Evolutionary conservation across 2,329 filamentous ascomycete genomes (phyloP).

Genomic region (Sporothrix phasma): DNA sequence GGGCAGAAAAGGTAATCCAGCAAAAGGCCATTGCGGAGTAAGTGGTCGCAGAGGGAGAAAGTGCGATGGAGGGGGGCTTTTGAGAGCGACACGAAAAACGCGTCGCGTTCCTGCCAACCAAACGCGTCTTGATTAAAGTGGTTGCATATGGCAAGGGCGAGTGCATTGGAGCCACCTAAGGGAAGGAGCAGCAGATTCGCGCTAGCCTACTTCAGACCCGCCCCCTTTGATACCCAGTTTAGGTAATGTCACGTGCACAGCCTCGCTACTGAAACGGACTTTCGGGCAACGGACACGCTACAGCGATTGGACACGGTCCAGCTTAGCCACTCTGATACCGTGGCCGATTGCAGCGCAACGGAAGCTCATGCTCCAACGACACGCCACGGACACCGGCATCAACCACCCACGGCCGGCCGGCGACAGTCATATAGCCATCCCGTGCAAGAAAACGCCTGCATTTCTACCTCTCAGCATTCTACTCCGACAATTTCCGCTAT

Average conservation of each 20-base stretch:
- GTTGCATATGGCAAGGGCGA: conserved; percentile 14
- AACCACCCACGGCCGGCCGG: background rate
- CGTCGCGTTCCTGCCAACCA: conserved; percentile 17
- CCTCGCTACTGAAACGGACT: background rate
- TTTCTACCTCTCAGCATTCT: background rate
- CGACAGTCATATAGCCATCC: background rate
- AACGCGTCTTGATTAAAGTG: conserved; percentile 21
- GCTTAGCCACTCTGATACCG: background rate
- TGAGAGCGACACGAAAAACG: conserved; percentile 14
- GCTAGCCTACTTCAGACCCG: conserved; percentile 1
- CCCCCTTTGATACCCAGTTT: background rate
- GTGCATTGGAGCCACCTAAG: background rate
- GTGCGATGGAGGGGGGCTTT: conserved; percentile 9
- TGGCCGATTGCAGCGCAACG: background rate
- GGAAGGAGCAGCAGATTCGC: background rate
- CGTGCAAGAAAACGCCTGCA: background rate
- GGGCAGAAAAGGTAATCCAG: conserved; percentile 1
- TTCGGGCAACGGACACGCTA: conserved; percentile 3
- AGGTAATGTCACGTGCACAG: background rate
- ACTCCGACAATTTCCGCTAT: background rate
- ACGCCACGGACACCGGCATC: conserved; percentile 9
- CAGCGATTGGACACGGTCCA: conserved; percentile 3
- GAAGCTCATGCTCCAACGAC: conserved; percentile 10
- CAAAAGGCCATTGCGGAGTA: background rate
- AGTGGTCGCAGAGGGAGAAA: background rate